Percentiles rank a stretch among this genome's conserved stretches.
These are phyloP conservation scores for Starmerella etchellsii DNA, from an alignment of 805 yeast genomes.

Conservation along the genomic window DNA sequence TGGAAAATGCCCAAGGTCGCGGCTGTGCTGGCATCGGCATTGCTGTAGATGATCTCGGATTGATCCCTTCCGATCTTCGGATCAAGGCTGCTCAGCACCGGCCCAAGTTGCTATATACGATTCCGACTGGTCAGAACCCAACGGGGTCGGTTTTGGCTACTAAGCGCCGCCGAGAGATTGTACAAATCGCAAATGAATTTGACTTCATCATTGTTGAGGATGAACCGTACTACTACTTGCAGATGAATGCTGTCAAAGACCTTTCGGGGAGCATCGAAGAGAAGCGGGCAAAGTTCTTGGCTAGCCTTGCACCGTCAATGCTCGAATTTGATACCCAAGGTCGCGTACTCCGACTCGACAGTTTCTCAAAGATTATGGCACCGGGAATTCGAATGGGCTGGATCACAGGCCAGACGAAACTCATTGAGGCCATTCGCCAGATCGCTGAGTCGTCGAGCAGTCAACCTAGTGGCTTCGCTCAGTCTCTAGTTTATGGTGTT, in stretches of 20 bases:
- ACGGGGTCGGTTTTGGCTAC: slow-evolving; percentile 72
- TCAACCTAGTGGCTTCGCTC: slow-evolving; percentile 73
- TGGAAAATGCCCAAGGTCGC: slow-evolving; percentile 66
- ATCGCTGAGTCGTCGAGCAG: slow-evolving; percentile 73
- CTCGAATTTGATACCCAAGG: slow-evolving; percentile 69
- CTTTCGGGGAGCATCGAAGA: slow-evolving; percentile 16
- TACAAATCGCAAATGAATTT: slow-evolving; percentile 66
- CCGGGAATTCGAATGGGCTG: slow-evolving; percentile 87
- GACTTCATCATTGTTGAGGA: slow-evolving; percentile 84
- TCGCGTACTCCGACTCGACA: slow-evolving; percentile 75
- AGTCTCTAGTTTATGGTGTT: slow-evolving; percentile 54
- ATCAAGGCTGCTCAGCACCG: slow-evolving; percentile 53
- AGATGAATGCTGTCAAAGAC: slow-evolving; percentile 43
- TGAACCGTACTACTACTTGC: slow-evolving; percentile 94
- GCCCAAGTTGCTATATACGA: slow-evolving; percentile 67
- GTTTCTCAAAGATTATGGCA: slow-evolving; percentile 81
- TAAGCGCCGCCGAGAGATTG: slow-evolving; percentile 66
- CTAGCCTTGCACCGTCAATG: slow-evolving; percentile 61
- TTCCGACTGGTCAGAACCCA: slow-evolving; percentile 96
- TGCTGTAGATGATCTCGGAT: slow-evolving; percentile 64
- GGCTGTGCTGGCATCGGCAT: slow-evolving; percentile 60
- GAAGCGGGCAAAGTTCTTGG: slow-evolving; percentile 32
- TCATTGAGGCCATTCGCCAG: slow-evolving; percentile 54
- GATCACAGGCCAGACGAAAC: slow-evolving; percentile 54
- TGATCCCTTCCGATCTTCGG: slow-evolving; percentile 57